Evolutionary conservation across 257 asterid genomes (phyloP).

Genomic region (Nicotiana tomentosiformis): DNA sequence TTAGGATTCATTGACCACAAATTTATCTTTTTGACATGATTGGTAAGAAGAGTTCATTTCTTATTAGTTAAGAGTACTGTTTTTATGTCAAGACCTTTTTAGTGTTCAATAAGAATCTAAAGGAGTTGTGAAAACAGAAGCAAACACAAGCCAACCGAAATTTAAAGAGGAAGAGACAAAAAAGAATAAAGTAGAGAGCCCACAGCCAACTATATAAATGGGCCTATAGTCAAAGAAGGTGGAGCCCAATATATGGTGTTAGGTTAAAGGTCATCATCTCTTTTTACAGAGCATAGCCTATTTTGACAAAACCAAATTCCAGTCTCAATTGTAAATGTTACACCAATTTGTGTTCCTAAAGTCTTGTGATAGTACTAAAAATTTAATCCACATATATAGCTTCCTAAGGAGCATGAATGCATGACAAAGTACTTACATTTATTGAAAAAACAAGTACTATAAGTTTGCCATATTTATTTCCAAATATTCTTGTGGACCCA

Average conservation of each 20-base stretch:
- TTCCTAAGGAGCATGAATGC: slow-evolving; percentile 1
- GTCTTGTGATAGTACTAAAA: background rate
- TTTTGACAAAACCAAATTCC: slow-evolving; percentile 1
- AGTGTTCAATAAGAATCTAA: background rate
- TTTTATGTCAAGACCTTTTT: background rate
- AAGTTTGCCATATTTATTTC: background rate
- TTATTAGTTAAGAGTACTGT: background rate
- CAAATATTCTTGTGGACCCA: background rate
- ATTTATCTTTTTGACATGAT: background rate
- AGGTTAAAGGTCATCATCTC: slow-evolving; percentile 2
- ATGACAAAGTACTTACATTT: background rate
- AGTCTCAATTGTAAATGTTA: background rate
- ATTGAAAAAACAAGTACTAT: background rate
- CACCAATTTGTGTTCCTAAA: background rate
- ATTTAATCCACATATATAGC: background rate
- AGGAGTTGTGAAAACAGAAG: background rate
- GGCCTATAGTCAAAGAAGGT: background rate
- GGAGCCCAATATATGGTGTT: background rate
- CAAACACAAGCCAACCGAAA: background rate
- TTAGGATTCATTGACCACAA: background rate
- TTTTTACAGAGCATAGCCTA: background rate
- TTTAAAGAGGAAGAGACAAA: background rate
- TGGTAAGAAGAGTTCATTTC: background rate
- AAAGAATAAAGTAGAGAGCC: background rate
- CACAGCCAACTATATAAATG: background rate